Evolutionary conservation across 2,329 filamentous ascomycete species (phyloP), one percentile per base, ranked within the genome.

Genomic region (Corinectria fuckeliana): DNA sequence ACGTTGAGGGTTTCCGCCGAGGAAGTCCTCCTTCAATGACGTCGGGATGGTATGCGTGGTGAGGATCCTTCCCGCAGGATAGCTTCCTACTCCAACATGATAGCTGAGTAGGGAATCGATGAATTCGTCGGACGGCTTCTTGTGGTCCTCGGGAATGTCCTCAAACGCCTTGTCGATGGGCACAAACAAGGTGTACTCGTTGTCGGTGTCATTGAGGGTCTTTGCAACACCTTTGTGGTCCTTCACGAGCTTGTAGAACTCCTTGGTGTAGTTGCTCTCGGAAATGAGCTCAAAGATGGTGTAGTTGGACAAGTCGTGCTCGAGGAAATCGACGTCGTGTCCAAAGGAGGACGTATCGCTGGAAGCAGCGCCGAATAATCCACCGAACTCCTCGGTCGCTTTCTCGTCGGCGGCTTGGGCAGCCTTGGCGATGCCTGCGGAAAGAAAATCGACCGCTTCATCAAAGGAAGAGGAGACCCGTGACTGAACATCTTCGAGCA

Each of bases 231-330:
- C 86, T 1, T 88, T 82, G 72, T 91, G 88, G 61, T 92, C 82
- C 61, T 90, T 82, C 66, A 97, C 84, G n/a, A 93, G 79, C 71
- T 89, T 85, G 25, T 89, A 87, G 42, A 97, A 89, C 74, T 88
- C 90, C 48, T 86, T 90, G 1, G 91, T 93, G 76, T 91, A 85
- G 69, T 93, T 90, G 78, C 85, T 90, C 69, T 84, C 79, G n/a
- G 85, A 80, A 74, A 97, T 91, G 60, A 93, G 78, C 75, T 96
- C 81, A 76, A 93, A 96, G 42, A 96, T 85, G 18, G 92, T 96
- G 71, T 83, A 77, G 71, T 92, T 90, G 5, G 85, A 80, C 61
- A 79, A 78, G n/a, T 74, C 65, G 32, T 73, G 66, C 13, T 67
- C 59, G 50, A 56, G 50, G 44, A 50, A 21, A 2, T 62, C 50